Conservation (phyloP, 2,329 filamentous ascomycete species). For the Aspergillus japonicus region DNA sequence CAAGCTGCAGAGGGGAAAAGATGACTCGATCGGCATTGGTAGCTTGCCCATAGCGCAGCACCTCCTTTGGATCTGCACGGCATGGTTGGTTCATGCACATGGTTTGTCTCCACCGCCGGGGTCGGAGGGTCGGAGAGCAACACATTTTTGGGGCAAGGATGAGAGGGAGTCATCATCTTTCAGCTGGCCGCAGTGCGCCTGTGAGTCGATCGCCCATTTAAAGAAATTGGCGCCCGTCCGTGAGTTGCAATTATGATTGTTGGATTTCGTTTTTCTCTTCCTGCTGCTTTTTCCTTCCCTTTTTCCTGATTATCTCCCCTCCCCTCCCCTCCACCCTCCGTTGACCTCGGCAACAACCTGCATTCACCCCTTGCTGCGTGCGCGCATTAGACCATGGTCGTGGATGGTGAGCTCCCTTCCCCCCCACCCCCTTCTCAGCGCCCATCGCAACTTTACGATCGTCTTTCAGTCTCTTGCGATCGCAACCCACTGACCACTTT, state of each 20-base stretch:
- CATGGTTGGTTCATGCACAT: conserved; percentile 1
- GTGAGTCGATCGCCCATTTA: too few species aligned
- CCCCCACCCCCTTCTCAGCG: too few species aligned
- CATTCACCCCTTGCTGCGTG: background rate
- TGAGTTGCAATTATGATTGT: too few species aligned
- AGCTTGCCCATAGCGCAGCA: conserved; percentile 2
- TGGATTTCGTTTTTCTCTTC: too few species aligned
- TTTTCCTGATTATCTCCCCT: too few species aligned
- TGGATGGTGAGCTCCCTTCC: background rate
- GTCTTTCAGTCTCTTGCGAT: background rate
- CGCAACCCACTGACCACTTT: background rate
- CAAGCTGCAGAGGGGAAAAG: background rate
- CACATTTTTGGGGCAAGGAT: conserved; percentile 1
- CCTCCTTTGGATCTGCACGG: background rate
- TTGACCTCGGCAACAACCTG: background rate
- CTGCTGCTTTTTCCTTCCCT: too few species aligned
- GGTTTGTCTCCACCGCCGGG: background rate
- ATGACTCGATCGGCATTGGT: conserved; percentile 2
- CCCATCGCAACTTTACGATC: background rate
- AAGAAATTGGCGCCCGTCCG: too few species aligned
- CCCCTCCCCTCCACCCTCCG: background rate
- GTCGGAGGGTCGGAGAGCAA: background rate
- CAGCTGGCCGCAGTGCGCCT: background rate
- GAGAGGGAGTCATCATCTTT: conserved; percentile 1
- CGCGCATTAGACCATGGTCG: conserved; percentile 2